phyloP scores from a whole-genome alignment of 2,329 filamentous ascomycete genomes.

The Dendryphion nanum region DNA sequence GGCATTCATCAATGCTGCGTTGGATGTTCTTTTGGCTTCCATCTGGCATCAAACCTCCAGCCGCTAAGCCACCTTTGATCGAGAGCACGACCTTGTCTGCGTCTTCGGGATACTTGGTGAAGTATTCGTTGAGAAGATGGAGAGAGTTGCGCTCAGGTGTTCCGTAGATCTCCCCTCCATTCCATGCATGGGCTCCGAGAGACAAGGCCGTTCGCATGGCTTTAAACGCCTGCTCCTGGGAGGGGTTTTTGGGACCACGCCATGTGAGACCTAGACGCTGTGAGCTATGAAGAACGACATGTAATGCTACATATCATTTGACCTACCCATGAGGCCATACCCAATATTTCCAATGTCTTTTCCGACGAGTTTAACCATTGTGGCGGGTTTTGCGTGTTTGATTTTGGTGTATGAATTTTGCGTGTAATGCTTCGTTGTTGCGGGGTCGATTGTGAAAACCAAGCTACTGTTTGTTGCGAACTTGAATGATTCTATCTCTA shows the following conservation, averaged over 20 bases:
- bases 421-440: no score
- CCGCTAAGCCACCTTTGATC: conserved; percentile 49
- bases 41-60: conserved; percentile 37
- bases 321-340: conserved; percentile 49
- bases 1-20: conserved; percentile 47
- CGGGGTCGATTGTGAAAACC: no score
- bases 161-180: conserved; percentile 52
- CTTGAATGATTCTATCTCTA: no score
- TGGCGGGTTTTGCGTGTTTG: conserved; percentile 4
- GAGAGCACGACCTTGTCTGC: conserved; percentile 50
- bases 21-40: conserved; percentile 42
- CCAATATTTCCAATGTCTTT: conserved; percentile 43
- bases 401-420: no score
- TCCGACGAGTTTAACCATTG: conserved; percentile 34
- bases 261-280: conserved; percentile 44
- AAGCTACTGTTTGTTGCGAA: no score
- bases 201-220: conserved; percentile 46
- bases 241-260: conserved; percentile 39
- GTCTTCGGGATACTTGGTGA: conserved; percentile 51
- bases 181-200: conserved; percentile 49
- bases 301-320: background rate
- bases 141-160: conserved; percentile 47
- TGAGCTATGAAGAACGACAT: conserved; percentile 8
- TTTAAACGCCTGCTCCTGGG: conserved; percentile 39
- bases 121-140: conserved; percentile 51